These are phyloP conservation scores for Coprinellus micaceus DNA, from an alignment of 768 basidiomycete species.

Conservation along the genomic window DNA sequence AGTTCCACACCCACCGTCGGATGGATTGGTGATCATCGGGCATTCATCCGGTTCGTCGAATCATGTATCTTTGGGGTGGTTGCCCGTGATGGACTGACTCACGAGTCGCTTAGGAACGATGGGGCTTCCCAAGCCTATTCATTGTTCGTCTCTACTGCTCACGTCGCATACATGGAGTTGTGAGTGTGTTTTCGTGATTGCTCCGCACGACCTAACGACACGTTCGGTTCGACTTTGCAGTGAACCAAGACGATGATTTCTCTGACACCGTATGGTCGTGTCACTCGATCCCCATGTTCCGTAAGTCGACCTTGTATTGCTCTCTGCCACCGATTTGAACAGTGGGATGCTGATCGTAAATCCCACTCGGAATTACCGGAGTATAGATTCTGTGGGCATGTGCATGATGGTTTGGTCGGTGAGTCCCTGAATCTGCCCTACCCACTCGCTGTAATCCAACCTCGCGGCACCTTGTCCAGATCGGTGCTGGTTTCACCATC, in stretches of 20 bases:
- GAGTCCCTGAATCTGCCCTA: neutral
- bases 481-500: constrained; percentile 14
- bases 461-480: neutral
- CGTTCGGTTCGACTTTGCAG: constrained; percentile 6
- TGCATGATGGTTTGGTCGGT: constrained; percentile 18
- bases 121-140: constrained; percentile 21
- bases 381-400: constrained; percentile 18
- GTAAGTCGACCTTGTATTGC: constrained; percentile 7
- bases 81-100: neutral
- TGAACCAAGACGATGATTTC: constrained; percentile 20
- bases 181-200: neutral
- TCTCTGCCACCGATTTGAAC: neutral
- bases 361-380: too few relatives aligned
- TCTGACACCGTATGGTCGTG: constrained; percentile 17
- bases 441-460: neutral
- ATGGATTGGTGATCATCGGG: constrained; percentile 11
- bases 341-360: neutral
- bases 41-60: constrained; percentile 22
- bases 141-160: constrained; percentile 12
- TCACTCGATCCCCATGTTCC: constrained; percentile 20
- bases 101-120: constrained; percentile 16
- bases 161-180: neutral
- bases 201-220: too few relatives aligned
- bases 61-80: neutral
- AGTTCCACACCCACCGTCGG: neutral